These are phyloP conservation scores for Lasiodiplodia hormozganensis DNA, from an alignment of 2,329 filamentous ascomycete genomes.

Conservation along the genomic window DNA sequence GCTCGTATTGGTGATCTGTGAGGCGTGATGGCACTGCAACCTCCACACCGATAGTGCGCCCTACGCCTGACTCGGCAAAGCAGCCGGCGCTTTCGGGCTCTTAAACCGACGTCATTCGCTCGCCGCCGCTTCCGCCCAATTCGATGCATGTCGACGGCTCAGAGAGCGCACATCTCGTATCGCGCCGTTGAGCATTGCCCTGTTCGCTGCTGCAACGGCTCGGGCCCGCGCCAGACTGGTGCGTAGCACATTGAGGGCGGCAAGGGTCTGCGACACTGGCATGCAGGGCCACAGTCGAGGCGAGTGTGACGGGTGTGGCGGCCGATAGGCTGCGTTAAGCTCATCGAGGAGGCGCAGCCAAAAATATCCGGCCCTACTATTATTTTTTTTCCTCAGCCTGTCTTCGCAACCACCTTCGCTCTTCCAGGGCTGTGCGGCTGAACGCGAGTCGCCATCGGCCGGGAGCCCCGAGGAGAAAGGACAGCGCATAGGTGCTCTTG, in stretches of 20 bases:
- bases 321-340: conserved; percentile 24
- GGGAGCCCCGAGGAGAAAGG: not conserved
- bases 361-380: conserved; percentile 10
- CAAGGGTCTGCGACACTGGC: conserved; percentile 20
- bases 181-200: not conserved
- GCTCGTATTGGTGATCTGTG: conserved; percentile 23
- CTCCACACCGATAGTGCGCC: not conserved
- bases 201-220: conserved; percentile 3
- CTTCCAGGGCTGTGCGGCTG: conserved; percentile 5
- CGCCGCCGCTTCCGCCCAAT: conserved; percentile 6
- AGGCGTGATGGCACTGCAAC: conserved; percentile 25
- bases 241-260: not conserved
- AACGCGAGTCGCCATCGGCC: not conserved
- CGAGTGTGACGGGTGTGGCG: conserved; percentile 27
- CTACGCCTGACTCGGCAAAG: conserved; percentile 23
- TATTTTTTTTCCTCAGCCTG: not conserved
- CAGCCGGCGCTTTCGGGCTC: conserved; percentile 13
- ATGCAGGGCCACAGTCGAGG: conserved; percentile 10
- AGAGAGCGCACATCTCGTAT: conserved; percentile 6
- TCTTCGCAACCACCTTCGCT: not conserved
- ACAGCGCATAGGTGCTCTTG: not conserved
- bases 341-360: conserved; percentile 17
- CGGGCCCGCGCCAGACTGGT: conserved; percentile 5
- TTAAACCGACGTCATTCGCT: conserved; percentile 21
- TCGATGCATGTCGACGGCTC: not conserved